Evolutionary conservation across 805 yeast species (phyloP).

Genomic region (Myxozyma neotropica): DNA sequence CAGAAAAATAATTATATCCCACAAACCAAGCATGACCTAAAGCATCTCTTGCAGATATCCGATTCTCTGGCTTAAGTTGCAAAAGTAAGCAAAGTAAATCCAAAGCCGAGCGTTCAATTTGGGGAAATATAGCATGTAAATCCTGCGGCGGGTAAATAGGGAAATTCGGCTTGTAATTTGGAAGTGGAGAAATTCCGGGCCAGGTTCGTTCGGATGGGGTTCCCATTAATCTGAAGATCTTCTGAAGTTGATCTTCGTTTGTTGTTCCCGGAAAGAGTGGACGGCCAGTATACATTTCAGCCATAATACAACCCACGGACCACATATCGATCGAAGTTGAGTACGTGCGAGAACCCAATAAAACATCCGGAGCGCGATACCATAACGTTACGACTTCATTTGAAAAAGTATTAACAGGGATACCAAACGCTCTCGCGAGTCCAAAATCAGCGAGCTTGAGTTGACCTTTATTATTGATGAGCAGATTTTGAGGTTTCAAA

Average conservation of each 20-base stretch:
- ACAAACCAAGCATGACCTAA: conserved; percentile 76
- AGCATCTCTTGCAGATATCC: conserved; percentile 57
- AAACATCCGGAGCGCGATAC: conserved; percentile 97
- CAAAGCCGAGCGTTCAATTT: conserved; percentile 68
- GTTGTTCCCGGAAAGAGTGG: conserved; percentile 96
- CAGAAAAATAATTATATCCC: conserved; percentile 40
- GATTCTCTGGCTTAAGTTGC: conserved; percentile 56
- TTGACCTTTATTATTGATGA: conserved; percentile 87
- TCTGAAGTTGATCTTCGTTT: conserved; percentile 90
- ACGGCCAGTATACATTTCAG: conserved; percentile 98
- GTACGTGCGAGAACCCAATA: conserved; percentile 91
- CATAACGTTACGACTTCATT: conserved; percentile 97
- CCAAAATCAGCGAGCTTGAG: conserved; percentile 96
- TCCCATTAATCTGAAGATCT: conserved; percentile 91
- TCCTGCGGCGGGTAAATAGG: conserved; percentile 89
- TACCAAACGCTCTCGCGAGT: conserved; percentile 95
- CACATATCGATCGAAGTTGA: conserved; percentile 97
- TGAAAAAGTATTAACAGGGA: conserved; percentile 95
- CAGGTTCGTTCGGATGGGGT: conserved; percentile 95
- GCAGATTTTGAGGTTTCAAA: conserved; percentile 90
- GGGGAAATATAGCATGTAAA: conserved; percentile 66
- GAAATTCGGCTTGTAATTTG: conserved; percentile 84
- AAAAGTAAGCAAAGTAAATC: conserved; percentile 61
- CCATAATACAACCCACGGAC: conserved; percentile 98
- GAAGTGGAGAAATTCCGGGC: conserved; percentile 93